phyloP scores from a whole-genome alignment of 768 basidiomycete genomes.

The Glaciozyma martinii region DNA sequence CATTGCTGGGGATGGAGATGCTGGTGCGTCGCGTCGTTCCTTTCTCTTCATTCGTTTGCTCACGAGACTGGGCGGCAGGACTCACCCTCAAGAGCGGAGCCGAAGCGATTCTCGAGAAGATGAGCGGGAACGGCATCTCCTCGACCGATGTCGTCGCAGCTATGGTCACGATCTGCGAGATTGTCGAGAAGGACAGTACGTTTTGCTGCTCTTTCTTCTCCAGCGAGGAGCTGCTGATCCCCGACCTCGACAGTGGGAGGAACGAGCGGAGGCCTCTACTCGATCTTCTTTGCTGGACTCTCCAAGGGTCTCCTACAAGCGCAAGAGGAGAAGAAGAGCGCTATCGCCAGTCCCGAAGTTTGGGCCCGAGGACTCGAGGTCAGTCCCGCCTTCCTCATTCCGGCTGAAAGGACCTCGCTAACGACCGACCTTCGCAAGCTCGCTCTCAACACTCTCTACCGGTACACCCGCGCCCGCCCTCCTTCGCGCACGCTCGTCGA shows the following conservation, averaged over 20 bases:
- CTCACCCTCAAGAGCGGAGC: constrained; percentile 58
- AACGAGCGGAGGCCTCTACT: constrained; percentile 33
- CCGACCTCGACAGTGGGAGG: constrained; percentile 23
- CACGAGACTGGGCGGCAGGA: constrained; percentile 34
- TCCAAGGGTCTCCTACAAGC: constrained; percentile 32
- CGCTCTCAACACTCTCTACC: constrained; percentile 34
- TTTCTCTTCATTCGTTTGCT: too few relatives aligned
- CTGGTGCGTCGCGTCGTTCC: constrained; percentile 34
- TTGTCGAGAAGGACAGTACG: constrained; percentile 32
- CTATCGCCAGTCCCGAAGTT: constrained; percentile 22
- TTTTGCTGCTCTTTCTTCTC: too few relatives aligned
- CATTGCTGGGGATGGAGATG: constrained; percentile 82
- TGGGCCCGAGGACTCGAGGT: constrained; percentile 31
- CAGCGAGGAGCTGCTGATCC: too few relatives aligned
- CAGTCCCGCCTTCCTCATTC: not conserved
- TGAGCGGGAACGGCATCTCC: constrained; percentile 15
- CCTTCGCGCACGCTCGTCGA: constrained; percentile 44
- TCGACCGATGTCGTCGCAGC: constrained; percentile 30
- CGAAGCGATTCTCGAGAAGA: constrained; percentile 29
- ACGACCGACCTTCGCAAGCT: constrained; percentile 1
- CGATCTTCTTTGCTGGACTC: constrained; percentile 34
- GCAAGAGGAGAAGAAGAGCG: constrained; percentile 3
- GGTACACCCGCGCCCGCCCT: constrained; percentile 41
- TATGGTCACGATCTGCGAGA: constrained; percentile 23
- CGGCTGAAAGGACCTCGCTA: not conserved